Evolutionary conservation across 2,329 filamentous ascomycete genomes (phyloP), one percentile per base, ranked within the genome.

Genomic region (Chaetomiaceae sp.): DNA sequence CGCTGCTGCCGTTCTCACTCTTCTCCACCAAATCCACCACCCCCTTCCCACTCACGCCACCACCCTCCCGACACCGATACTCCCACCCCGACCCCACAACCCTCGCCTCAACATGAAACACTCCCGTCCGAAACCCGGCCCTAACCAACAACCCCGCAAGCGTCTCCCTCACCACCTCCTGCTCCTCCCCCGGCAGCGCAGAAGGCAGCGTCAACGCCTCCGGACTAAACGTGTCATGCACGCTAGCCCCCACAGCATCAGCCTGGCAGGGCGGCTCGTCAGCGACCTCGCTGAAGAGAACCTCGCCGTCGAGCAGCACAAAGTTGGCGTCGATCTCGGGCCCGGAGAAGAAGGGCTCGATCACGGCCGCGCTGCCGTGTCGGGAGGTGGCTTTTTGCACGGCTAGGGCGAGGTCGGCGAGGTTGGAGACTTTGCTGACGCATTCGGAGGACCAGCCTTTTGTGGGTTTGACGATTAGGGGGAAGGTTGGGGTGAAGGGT

Each of bases 241-340:
- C 57, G 10, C 44, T 54, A 8, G 59, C 59, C 21, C 48, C 30
- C 1, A 12, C 14, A 2, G 50, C 42, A 21, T 61, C 59, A n/a
- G 54, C 59, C 2, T 53, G 39, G 31, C 55, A 60, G 20, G 59
- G 58, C 7, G 58, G 59, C 42, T 62, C 59, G 35, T 62, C 59
- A 2, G 59, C 58, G 1, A 62, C 54, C 35, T 62, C 59, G 19
- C 13, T 57, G 30, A 60, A 62, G 3, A 60, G 47, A 5, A 62
- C 37, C 30, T 60, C 53, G 16, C 59, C 59, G 41, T 62, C 56
- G 5, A 58, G 51, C 7, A 62, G 48, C 8, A 62, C 48, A 35
- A 62, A 60, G 45, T 62, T 62, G 48, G 50, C 59, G 43, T 62
- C 59, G 20, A 62, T 60, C 20, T 62, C 59, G 9, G 59, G 59